Percentiles rank a stretch among this genome's conserved stretches.
Conservation (phyloP, 768 basidiomycete species). For the Suillus spraguei region DNA sequence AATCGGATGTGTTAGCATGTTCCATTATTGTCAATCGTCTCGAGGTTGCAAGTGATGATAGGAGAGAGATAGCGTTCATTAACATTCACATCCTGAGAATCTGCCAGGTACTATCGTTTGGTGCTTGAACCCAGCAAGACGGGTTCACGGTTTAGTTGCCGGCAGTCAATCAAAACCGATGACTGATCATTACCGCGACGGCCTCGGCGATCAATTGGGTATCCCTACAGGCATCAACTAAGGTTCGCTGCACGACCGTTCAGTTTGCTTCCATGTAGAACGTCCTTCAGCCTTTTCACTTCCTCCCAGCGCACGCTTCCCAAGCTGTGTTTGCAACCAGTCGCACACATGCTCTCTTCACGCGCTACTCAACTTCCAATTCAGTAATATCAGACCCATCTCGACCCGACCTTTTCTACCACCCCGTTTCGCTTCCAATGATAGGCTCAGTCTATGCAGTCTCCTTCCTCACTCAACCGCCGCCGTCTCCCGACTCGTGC, state of each 20-base stretch:
- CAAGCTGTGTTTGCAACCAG: constrained; percentile 11
- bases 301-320: not conserved
- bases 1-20: constrained; percentile 23
- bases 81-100: no score
- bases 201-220: no score
- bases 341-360: not conserved
- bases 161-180: no score
- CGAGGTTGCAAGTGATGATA: not conserved
- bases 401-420: constrained; percentile 72
- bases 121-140: no score
- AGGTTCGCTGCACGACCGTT: not conserved
- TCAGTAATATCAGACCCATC: constrained; percentile 50
- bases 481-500: constrained; percentile 46
- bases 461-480: constrained; percentile 57
- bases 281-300: not conserved
- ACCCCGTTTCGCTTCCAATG: constrained; percentile 56
- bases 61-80: not conserved
- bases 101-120: not conserved
- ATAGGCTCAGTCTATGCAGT: constrained; percentile 55
- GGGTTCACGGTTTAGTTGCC: no score
- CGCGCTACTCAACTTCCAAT: constrained; percentile 22
- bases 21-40: constrained; percentile 27
- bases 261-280: not conserved
- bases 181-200: no score
- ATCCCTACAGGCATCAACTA: not conserved